Conservation (phyloP, 768 basidiomycete genomes). For the Boletus rubescentipes region DNA sequence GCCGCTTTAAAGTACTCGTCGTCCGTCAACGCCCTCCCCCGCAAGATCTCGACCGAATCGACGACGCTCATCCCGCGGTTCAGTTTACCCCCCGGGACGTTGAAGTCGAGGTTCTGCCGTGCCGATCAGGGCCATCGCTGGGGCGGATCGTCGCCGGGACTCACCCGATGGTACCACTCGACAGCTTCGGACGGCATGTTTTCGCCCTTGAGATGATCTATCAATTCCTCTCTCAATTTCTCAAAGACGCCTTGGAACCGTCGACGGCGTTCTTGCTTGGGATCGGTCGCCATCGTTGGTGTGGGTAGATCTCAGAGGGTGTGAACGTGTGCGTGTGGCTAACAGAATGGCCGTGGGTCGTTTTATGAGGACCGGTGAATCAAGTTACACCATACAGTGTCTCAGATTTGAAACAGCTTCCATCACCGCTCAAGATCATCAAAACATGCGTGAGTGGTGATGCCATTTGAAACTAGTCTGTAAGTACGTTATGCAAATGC, state of each 20-base stretch:
- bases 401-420: too few relatives aligned
- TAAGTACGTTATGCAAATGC: constrained; percentile 17
- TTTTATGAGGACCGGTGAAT: constrained; percentile 4
- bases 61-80: constrained; percentile 97
- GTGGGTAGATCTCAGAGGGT: too few relatives aligned
- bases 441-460: too few relatives aligned
- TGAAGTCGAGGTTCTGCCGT: constrained; percentile 82
- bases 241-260: constrained; percentile 76
- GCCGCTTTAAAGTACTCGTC: constrained; percentile 90
- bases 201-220: constrained; percentile 62
- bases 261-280: constrained; percentile 47
- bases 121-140: too few relatives aligned
- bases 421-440: too few relatives aligned
- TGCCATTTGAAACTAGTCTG: constrained; percentile 22
- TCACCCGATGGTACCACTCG: constrained; percentile 71
- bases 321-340: too few relatives aligned
- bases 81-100: constrained; percentile 95
- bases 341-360: too few relatives aligned
- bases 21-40: constrained; percentile 65
- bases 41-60: constrained; percentile 87
- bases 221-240: constrained; percentile 72
- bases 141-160: constrained; percentile 21
- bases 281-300: constrained; percentile 21
- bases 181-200: constrained; percentile 83
- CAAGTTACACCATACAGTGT: too few relatives aligned